These are phyloP conservation scores for Acanthamoeba culbertsoni DNA, from an alignment of 208 protist genomes.

Conservation along the genomic window DNA sequence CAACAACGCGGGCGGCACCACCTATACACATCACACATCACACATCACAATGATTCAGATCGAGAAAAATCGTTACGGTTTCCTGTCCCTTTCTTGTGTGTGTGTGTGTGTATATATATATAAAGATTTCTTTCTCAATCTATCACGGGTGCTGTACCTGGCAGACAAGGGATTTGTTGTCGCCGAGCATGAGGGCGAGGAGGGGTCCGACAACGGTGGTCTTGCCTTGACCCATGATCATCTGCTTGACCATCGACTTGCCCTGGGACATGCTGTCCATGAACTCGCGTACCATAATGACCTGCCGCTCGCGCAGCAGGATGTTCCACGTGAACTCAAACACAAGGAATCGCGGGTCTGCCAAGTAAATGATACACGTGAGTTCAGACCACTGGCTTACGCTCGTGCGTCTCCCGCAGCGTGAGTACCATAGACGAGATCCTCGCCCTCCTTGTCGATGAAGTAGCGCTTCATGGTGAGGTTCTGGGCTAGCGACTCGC, in stretches of 20 bases:
- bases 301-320: conserved; percentile 90
- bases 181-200: conserved; percentile 91
- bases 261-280: conserved; percentile 82
- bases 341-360: conserved; percentile 87
- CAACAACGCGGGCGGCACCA: conserved; percentile 92
- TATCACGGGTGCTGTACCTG: conserved; percentile 69
- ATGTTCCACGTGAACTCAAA: conserved; percentile 94
- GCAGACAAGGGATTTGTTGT: conserved; percentile 90
- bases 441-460: conserved; percentile 31
- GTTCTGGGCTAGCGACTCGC: conserved; percentile 52
- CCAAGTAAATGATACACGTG: too few relatives aligned
- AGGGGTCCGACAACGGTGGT: conserved; percentile 93
- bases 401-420: too few relatives aligned
- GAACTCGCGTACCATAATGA: conserved; percentile 92
- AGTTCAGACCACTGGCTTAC: too few relatives aligned
- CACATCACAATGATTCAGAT: too few relatives aligned
- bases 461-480: conserved; percentile 46
- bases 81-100: too few relatives aligned
- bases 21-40: too few relatives aligned
- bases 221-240: conserved; percentile 96
- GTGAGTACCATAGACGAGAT: not conserved
- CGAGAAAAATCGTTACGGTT: too few relatives aligned
- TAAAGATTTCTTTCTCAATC: too few relatives aligned
- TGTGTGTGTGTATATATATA: too few relatives aligned
- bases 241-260: conserved; percentile 90